Base-by-base conservation (phyloP, 2,329 filamentous ascomycete genomes). In the Alternaria panax region DNA sequence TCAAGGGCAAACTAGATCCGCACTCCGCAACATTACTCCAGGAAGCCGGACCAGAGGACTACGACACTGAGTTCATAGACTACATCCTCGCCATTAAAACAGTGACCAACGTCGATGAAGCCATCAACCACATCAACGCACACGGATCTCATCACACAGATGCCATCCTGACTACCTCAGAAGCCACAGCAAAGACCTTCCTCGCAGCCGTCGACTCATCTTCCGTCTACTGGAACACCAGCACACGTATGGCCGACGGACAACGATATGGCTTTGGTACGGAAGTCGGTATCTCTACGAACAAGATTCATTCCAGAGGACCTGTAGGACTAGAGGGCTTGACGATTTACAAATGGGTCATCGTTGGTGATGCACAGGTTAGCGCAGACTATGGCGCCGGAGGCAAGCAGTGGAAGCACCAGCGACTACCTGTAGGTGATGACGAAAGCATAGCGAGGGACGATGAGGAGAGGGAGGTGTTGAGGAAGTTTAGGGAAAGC, bases 221-320 rank as follows among this genome's bases (percentile, higher is more conserved):
- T 0, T 94, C 93, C 52, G 93, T 94, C 18, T 99, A 96, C 84
- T 97, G 94, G 93, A 99, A 99, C 77, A 92, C 93, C 7, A 96
- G 92, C 24, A 97, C 92, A 8, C 87, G 95, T 51, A 94, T 99
- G 81, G 93, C 93, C 6, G 95, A 99, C 77, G 95, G 95, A 7
- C 97, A 96, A 91, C 86, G 95, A 41, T 98, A 96, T 77, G 95
- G 95, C 7, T 99, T 99, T 79, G 95, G 95, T 47, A 98, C 95
- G 0, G 95, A 99, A 80, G 95, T 99, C 24, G 95, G 95, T 54
- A 98, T 99, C 80, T 96, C 92, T 81, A 99, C 95, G 50, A 99
- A 97, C 83, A 99, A 98, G 83, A 97, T 99, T 65, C 95, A 99
- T 77, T 91, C 92, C 1, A 85, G 95, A 51, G 95, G 95, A 0